These are phyloP conservation scores for Sporothrix protearum DNA, from an alignment of 2,329 filamentous ascomycete genomes.

Conservation along the genomic window DNA sequence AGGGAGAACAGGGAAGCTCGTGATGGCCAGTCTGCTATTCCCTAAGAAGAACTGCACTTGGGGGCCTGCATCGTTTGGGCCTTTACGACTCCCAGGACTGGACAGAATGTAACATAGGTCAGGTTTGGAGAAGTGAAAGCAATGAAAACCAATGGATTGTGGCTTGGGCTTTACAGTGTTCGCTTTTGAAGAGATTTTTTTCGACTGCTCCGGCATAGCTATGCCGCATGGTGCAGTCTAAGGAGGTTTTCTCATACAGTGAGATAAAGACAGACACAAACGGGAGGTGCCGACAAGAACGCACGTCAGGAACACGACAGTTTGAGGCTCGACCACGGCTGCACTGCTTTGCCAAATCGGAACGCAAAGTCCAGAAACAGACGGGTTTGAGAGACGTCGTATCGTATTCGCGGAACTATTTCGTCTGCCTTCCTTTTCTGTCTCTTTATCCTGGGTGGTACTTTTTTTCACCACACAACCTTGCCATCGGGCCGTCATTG, in stretches of 20 bases:
- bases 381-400: not conserved
- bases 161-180: not conserved
- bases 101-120: not conserved
- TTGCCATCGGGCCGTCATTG: slow-evolving; percentile 9
- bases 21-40: not conserved
- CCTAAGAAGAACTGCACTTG: not conserved
- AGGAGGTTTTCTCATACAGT: not conserved
- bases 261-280: not conserved
- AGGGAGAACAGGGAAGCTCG: not conserved
- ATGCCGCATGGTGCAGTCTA: not conserved
- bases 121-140: not conserved
- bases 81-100: slow-evolving; percentile 4
- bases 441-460: not conserved
- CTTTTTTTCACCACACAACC: not conserved
- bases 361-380: not conserved
- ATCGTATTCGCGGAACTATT: not conserved
- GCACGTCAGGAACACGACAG: not conserved
- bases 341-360: slow-evolving; percentile 3
- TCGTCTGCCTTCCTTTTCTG: not conserved
- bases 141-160: not conserved
- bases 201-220: not conserved
- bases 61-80: not conserved
- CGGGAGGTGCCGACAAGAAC: not conserved
- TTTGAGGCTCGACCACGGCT: not conserved
- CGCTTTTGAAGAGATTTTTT: not conserved